These are phyloP conservation scores for Oxytropis ochrocephala DNA, from an alignment of 306 rosid species.

Conservation along the genomic window DNA sequence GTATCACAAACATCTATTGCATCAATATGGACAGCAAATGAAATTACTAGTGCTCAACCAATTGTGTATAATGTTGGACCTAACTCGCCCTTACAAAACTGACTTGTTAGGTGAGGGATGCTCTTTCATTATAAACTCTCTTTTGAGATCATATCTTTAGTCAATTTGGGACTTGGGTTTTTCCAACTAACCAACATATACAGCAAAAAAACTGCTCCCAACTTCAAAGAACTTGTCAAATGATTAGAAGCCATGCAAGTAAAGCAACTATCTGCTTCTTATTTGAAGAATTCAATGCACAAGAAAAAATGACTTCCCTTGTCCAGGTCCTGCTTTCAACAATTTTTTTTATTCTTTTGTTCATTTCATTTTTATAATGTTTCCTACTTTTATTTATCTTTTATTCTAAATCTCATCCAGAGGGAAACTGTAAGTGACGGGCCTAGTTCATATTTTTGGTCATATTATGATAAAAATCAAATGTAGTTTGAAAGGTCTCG, in stretches of 20 bases:
- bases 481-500: neutral
- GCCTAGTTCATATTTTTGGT: neutral
- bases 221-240: neutral
- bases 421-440: neutral
- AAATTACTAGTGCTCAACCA: neutral
- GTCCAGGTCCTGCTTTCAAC: neutral
- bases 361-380: neutral
- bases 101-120: no score
- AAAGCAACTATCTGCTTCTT: neutral
- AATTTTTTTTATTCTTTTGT: neutral
- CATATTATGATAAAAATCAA: neutral
- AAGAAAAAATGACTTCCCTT: neutral
- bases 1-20: neutral
- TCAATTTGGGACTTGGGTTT: no score
- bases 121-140: no score
- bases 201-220: neutral
- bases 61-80: no score
- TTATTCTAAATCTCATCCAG: neutral
- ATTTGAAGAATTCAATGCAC: neutral
- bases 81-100: no score
- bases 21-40: conserved; percentile 1
- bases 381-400: neutral
- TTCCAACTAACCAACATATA: neutral
- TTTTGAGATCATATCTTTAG: no score
- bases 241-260: conserved; percentile 1